These are phyloP conservation scores for Coemansia javaensis DNA, from an alignment of 192 early-diverging fungal species.

Conservation along the genomic window DNA sequence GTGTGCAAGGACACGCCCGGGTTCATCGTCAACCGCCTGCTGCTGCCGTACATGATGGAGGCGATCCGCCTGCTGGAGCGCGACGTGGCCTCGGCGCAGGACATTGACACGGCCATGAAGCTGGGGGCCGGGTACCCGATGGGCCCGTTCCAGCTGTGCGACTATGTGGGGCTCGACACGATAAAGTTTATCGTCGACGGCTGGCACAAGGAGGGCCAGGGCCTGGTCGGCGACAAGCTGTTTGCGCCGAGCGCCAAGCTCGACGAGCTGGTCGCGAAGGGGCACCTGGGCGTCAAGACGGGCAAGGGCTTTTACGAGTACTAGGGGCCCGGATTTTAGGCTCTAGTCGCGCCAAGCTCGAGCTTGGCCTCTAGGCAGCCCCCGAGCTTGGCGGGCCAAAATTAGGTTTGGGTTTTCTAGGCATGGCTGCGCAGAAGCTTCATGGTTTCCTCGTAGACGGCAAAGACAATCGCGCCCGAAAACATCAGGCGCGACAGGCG, in stretches of 20 bases:
- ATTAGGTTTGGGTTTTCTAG: slow-evolving; percentile 1
- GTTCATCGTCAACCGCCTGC: slow-evolving; percentile 93
- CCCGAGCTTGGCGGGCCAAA: too few species aligned
- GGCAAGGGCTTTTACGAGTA: slow-evolving; percentile 87
- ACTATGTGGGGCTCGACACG: slow-evolving; percentile 87
- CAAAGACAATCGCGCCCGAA: slow-evolving; percentile 51
- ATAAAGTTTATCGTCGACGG: slow-evolving; percentile 94
- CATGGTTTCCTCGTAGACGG: slow-evolving; percentile 49
- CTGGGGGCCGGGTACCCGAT: slow-evolving; percentile 95
- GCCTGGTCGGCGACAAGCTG: slow-evolving; percentile 67
- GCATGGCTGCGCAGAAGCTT: slow-evolving; percentile 36
- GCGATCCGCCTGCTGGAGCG: slow-evolving; percentile 88
- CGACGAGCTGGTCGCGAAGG: slow-evolving; percentile 66
- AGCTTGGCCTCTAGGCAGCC: too few species aligned
- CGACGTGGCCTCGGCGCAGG: slow-evolving; percentile 74
- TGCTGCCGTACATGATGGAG: slow-evolving; percentile 97
- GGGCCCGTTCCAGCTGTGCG: slow-evolving; percentile 68
- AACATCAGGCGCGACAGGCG: slow-evolving; percentile 72
- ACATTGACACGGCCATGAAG: slow-evolving; percentile 96
- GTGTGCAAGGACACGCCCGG: slow-evolving; percentile 96
- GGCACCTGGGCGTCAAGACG: slow-evolving; percentile 79
- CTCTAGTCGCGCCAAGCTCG: too few species aligned
- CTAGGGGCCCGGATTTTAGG: background rate
- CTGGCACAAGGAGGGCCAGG: slow-evolving; percentile 79
- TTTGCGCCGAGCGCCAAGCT: slow-evolving; percentile 67